Conservation (phyloP, 106 monocot genomes). For the Allium cepa region DNA sequence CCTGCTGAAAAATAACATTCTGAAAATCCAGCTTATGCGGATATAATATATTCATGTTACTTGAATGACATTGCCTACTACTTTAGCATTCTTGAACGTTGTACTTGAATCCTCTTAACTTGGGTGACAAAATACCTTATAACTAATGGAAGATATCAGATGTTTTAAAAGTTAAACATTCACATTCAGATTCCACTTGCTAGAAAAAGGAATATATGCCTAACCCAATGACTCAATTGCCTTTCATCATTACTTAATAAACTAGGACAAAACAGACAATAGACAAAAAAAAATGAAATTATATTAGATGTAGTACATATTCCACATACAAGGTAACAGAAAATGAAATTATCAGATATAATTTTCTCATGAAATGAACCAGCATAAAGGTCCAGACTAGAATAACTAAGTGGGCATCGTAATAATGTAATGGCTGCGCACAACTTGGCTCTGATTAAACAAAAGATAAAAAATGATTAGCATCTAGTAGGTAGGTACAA, state of each 20-base stretch:
- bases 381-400: slow-evolving; percentile 13
- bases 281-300: background rate
- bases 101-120: background rate
- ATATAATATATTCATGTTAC: no score
- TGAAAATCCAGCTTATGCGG: no score
- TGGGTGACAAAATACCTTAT: background rate
- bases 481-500: no score
- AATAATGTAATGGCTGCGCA: background rate
- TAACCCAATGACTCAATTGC: background rate
- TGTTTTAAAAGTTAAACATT: background rate
- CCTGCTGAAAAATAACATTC: no score
- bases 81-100: background rate
- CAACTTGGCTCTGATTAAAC: no score
- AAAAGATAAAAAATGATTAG: no score
- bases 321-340: slow-evolving; percentile 1
- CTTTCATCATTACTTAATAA: background rate
- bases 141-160: background rate
- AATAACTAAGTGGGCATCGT: slow-evolving; percentile 19
- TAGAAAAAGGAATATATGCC: slow-evolving; percentile 3
- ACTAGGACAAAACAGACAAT: slow-evolving; percentile 1
- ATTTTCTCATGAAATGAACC: slow-evolving; percentile 1
- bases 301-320: slow-evolving; percentile 10
- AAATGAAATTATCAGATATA: slow-evolving; percentile 6
- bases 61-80: no score
- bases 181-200: background rate